Conservation (phyloP, 148 eudicot species). For the Tetragonia tetragonoides region DNA sequence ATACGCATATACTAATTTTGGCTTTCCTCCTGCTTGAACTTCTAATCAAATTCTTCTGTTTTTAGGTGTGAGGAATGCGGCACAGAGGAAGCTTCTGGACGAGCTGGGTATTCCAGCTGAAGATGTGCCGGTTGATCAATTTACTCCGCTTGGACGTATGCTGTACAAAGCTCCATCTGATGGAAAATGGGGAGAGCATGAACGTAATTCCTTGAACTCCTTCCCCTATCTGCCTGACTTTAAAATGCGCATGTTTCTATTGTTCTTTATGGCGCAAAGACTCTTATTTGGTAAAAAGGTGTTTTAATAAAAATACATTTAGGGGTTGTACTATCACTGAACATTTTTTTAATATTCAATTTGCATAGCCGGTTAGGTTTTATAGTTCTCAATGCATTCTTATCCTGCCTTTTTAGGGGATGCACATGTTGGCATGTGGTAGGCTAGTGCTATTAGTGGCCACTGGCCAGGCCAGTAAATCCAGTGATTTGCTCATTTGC, state of each 20-base stretch:
- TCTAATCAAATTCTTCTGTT: background rate
- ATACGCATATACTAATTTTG: background rate
- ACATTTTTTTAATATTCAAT: background rate
- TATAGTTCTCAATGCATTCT: background rate
- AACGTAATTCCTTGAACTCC: slow-evolving; percentile 44
- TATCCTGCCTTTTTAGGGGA: background rate
- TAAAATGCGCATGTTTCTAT: background rate
- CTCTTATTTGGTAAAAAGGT: background rate
- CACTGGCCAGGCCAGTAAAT: background rate
- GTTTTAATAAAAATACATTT: background rate
- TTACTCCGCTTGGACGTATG: slow-evolving; percentile 83
- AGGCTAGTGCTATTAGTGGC: background rate
- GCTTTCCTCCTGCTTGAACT: background rate
- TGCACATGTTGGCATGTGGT: background rate
- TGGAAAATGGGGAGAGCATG: slow-evolving; percentile 99
- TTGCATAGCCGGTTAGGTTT: background rate
- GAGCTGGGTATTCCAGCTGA: slow-evolving; percentile 91
- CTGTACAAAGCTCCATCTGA: slow-evolving; percentile 97
- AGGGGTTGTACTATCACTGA: background rate
- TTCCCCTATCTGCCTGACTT: background rate
- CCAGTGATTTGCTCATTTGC: background rate
- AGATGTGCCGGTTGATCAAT: slow-evolving; percentile 91
- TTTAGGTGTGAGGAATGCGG: slow-evolving; percentile 93
- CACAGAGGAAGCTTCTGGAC: slow-evolving; percentile 92
- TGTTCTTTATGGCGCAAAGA: background rate